These are phyloP conservation scores for Xerocomellus chrysenteron DNA, from an alignment of 768 basidiomycete genomes.

Conservation along the genomic window DNA sequence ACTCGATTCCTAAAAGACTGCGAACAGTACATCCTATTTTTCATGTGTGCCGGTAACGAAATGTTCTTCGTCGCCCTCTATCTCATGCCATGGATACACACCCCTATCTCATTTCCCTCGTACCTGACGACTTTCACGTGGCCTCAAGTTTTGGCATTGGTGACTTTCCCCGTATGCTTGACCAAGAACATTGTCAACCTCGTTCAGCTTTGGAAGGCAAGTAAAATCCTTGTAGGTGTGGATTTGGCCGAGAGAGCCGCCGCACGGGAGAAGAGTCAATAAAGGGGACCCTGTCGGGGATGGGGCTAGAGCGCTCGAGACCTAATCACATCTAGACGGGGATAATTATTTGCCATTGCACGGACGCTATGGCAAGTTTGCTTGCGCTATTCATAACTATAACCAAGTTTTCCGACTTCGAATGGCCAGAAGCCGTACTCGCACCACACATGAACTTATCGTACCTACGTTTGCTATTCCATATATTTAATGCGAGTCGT, in stretches of 20 bases:
- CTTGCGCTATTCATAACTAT: conserved; percentile 16
- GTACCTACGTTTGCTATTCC: conserved; percentile 5
- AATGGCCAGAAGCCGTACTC: not conserved
- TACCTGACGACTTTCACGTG: conserved; percentile 53
- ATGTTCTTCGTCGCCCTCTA: conserved; percentile 94
- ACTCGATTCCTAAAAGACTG: not conserved
- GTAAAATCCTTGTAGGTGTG: conserved; percentile 90
- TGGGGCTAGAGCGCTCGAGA: not conserved
- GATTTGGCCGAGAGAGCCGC: conserved; percentile 84
- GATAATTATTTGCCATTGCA: conserved; percentile 7
- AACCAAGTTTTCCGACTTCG: conserved; percentile 1
- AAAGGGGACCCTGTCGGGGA: not conserved
- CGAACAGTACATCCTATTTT: conserved; percentile 76
- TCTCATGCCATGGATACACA: conserved; percentile 80
- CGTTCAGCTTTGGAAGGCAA: conserved; percentile 98
- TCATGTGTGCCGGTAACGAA: conserved; percentile 94
- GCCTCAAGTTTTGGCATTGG: conserved; percentile 66
- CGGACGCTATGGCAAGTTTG: conserved; percentile 4
- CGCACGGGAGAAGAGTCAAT: conserved; percentile 43
- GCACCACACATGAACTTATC: conserved; percentile 2
- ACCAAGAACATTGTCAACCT: conserved; percentile 91
- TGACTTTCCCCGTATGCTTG: conserved; percentile 66
- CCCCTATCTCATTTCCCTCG: conserved; percentile 52
- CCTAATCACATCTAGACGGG: conserved; percentile 15
- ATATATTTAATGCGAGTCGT: conserved; percentile 2